Evolutionary conservation across 495 filamentous ascomycete genomes (phyloP).

Genomic region (Cercophora sp.): DNA sequence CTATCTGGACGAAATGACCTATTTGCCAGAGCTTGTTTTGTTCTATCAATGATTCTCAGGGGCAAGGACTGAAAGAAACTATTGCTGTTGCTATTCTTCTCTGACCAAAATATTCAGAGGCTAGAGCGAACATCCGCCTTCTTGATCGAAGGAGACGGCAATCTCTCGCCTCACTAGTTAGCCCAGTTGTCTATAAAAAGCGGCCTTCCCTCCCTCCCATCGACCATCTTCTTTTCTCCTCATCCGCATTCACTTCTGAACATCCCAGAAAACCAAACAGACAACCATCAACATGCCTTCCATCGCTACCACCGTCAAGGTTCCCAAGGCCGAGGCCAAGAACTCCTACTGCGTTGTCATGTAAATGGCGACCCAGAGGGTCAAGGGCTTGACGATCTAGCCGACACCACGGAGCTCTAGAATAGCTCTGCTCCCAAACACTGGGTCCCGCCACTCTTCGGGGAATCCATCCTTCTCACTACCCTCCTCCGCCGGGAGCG

Average conservation of each 20-base stretch:
- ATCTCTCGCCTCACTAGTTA: no score
- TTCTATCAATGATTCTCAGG: background rate
- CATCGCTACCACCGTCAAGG: constrained; percentile 25
- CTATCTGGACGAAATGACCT: background rate
- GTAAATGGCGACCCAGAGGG: constrained; percentile 28
- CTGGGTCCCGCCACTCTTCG: background rate
- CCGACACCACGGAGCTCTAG: no score
- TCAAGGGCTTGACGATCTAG: background rate
- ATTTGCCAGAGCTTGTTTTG: background rate
- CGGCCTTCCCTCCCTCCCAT: constrained; percentile 3
- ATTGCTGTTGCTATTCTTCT: background rate
- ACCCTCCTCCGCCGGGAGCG: background rate
- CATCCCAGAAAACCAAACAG: constrained; percentile 13
- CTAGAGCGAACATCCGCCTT: no score
- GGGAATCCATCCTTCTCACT: background rate
- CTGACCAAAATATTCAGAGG: no score
- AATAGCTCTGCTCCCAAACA: no score
- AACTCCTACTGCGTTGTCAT: constrained; percentile 38
- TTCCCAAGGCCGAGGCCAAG: constrained; percentile 29
- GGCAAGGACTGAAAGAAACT: background rate
- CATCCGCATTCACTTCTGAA: constrained; percentile 15
- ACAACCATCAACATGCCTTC: constrained; percentile 36
- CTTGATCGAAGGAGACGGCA: no score
- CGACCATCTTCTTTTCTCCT: constrained; percentile 16
- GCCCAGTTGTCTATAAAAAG: constrained; percentile 26